A percentile compares a stretch with the other conserved stretches of the same genome.
Evolutionary conservation across 2,329 filamentous ascomycete genomes (phyloP).

Genomic region (Clarireedia paspali): DNA sequence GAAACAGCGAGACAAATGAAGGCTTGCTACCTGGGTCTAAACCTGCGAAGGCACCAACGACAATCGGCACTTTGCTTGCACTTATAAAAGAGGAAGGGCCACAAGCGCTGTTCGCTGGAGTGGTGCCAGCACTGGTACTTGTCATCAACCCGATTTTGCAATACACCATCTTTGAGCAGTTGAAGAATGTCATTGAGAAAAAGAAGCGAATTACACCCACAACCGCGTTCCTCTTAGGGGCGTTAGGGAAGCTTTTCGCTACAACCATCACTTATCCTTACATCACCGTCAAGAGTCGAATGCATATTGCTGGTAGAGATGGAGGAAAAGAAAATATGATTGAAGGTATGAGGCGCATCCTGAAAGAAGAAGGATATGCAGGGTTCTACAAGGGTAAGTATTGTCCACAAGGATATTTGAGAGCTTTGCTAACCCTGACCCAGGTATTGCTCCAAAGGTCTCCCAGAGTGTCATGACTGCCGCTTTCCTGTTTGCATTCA

Average conservation of each 20-base stretch:
- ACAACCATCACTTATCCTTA: constrained; percentile 96
- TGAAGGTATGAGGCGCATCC: constrained; percentile 67
- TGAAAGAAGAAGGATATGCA: constrained; percentile 82
- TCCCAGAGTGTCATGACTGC: constrained; percentile 95
- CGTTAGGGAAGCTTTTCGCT: constrained; percentile 87
- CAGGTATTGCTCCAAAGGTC: constrained; percentile 92
- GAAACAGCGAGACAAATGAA: constrained; percentile 37
- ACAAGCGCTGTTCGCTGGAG: constrained; percentile 79
- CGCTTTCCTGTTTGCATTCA: constrained; percentile 94
- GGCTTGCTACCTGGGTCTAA: constrained; percentile 36
- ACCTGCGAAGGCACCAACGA: constrained; percentile 54
- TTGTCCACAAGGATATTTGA: neutral
- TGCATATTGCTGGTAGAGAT: constrained; percentile 79
- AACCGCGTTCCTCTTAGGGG: constrained; percentile 85
- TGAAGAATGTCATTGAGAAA: constrained; percentile 86
- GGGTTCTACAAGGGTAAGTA: constrained; percentile 83
- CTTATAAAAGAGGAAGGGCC: constrained; percentile 81
- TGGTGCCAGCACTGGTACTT: constrained; percentile 84
- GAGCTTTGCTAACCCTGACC: constrained; percentile 13
- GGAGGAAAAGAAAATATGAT: constrained; percentile 76
- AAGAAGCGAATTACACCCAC: constrained; percentile 68
- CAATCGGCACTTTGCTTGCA: constrained; percentile 71
- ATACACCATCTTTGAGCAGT: constrained; percentile 97
- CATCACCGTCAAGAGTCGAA: constrained; percentile 96
- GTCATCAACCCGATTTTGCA: constrained; percentile 98